Evolutionary conservation across 140 eudicot genomes (phyloP), one percentile per base, ranked within the genome.

Genomic region (Ambrosia hybrid): DNA sequence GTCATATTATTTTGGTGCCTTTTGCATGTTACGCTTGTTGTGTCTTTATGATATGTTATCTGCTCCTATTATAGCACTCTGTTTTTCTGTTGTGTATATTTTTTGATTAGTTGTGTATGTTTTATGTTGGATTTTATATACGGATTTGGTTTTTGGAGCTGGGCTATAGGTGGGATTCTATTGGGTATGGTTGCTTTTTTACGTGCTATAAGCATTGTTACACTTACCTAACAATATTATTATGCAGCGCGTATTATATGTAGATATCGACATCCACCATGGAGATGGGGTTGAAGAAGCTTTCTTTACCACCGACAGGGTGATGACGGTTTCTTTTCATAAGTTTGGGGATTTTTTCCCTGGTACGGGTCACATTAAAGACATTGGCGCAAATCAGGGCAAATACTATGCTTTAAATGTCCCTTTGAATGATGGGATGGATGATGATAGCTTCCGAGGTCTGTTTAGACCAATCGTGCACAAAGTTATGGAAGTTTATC

Each of bases 261-360:
- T 89, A 30, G 98, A 92, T 79, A 92, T 92, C 49, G 98, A 89
- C 73, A 83, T 92, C 55, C 98, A 92, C 80, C 96, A 92, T 74
- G 98, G 95, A 64, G 97, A 91, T 65, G 97, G 97, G 39, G 97
- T 91, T 51, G 97, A 91, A 82, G 97, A 91, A 80, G 98, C 98
- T 33, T 92, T 92, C 73, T 89, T 81, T 67, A 84, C 91, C 43
- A 92, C 98, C 15, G 93, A 92, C 48, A 73, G 98, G 73, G 98
- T 92, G 33, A 92, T 92, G 98, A 92, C 98, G 0, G 96, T 89
- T 45, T 92, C 98, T 43, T 92, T 92, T 62, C 98, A 92, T 34
- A 92, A 92, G 52, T 92, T 79, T 81, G 98, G 98, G 56, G 98
- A 89, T 51, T 87, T 92, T 73, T 92, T 89, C 39, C 98, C 98